Percentiles rank a stretch among this genome's conserved stretches.
Evolutionary conservation across 2,329 filamentous ascomycete species (phyloP).

Genomic region (Epichloe gansuensis): DNA sequence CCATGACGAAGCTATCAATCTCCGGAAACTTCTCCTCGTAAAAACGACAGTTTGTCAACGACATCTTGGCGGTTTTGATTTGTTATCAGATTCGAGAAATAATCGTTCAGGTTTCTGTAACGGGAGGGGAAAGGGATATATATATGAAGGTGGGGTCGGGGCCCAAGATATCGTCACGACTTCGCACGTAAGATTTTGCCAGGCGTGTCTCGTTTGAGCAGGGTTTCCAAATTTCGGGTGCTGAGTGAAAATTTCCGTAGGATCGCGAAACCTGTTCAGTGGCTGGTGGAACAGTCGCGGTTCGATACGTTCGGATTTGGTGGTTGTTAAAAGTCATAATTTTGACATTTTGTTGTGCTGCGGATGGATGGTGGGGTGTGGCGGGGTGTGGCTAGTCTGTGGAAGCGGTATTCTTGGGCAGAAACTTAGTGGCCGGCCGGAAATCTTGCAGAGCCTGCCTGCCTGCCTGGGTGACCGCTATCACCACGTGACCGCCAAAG

Average conservation of each 20-base stretch:
- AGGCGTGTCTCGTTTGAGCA: background rate
- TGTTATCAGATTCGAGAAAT: constrained; percentile 16
- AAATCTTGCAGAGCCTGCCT: background rate
- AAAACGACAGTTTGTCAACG: constrained; percentile 91
- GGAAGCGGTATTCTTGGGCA: constrained; percentile 20
- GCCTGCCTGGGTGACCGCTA: constrained; percentile 6
- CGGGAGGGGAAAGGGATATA: background rate
- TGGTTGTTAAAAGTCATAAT: constrained; percentile 12
- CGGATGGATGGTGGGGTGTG: constrained; percentile 28
- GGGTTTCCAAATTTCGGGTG: background rate
- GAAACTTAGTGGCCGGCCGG: constrained; percentile 11
- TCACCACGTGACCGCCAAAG: constrained; percentile 25
- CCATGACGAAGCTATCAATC: constrained; percentile 99
- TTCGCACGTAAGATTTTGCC: background rate
- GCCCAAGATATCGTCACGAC: constrained; percentile 8
- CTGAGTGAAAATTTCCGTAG: background rate
- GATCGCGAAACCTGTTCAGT: background rate
- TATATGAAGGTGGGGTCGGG: constrained; percentile 19
- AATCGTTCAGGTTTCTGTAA: constrained; percentile 12
- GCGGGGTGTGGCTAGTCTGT: constrained; percentile 24
- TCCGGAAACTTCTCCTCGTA: constrained; percentile 92
- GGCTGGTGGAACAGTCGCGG: background rate
- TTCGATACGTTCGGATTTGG: background rate
- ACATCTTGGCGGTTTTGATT: constrained; percentile 64
- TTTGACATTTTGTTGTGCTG: constrained; percentile 29